A percentile compares a stretch with the other conserved stretches of the same genome.
phyloP scores from a whole-genome alignment of 75 land plant species.

The Cryptomeria japonica region DNA sequence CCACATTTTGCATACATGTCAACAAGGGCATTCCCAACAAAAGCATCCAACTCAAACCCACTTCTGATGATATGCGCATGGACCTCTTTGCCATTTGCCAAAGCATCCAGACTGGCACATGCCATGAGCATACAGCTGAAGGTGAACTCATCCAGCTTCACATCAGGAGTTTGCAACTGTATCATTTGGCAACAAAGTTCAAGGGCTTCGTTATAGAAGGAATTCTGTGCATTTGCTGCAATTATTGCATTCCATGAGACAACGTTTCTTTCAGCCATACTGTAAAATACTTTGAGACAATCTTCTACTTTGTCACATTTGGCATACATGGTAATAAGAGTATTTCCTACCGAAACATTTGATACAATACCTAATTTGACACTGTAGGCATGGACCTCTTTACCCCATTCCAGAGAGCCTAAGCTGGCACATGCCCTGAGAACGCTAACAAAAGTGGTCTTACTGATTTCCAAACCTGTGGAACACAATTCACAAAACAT shows the following conservation, averaged over 20 bases:
- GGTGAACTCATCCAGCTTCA: slow-evolving; percentile 34
- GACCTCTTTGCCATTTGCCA: slow-evolving; percentile 39
- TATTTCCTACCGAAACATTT: slow-evolving; percentile 49
- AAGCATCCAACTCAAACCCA: slow-evolving; percentile 22
- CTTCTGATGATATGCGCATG: slow-evolving; percentile 26
- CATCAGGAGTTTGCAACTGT: slow-evolving; percentile 7
- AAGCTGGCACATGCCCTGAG: slow-evolving; percentile 41
- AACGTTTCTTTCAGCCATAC: slow-evolving; percentile 23
- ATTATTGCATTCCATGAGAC: slow-evolving; percentile 60
- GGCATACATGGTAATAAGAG: slow-evolving; percentile 60
- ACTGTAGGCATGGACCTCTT: slow-evolving; percentile 33
- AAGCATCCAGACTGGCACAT: slow-evolving; percentile 38
- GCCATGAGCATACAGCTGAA: slow-evolving; percentile 39
- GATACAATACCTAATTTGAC: slow-evolving; percentile 37
- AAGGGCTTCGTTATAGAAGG: slow-evolving; percentile 29
- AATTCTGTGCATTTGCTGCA: slow-evolving; percentile 43
- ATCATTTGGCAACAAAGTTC: slow-evolving; percentile 37
- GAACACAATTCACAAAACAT: slow-evolving; percentile 26
- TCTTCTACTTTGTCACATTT: slow-evolving; percentile 33
- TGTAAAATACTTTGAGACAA: slow-evolving; percentile 32
- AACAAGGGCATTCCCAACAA: slow-evolving; percentile 33
- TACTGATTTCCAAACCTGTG: slow-evolving; percentile 31
- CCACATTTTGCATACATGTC: slow-evolving; percentile 32
- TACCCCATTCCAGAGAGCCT: slow-evolving; percentile 22
- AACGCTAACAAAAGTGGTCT: slow-evolving; percentile 51